Evolutionary conservation across 495 filamentous ascomycete genomes (phyloP), one percentile per base, ranked within the genome.

Genomic region (Hypoxylon intermedium): DNA sequence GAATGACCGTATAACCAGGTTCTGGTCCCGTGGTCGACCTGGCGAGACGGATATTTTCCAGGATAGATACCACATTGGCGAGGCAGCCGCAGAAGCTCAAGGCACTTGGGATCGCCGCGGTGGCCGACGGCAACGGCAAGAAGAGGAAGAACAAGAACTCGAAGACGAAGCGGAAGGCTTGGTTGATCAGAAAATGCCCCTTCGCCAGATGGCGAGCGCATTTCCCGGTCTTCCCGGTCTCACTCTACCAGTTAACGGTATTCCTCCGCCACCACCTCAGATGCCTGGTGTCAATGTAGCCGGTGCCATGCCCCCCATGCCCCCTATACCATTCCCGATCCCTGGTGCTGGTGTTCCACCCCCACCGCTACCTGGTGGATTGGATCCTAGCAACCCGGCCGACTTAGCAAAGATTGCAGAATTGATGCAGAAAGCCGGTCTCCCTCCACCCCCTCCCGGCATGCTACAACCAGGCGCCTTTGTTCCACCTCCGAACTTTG

Each of bases 1-100:
- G 2, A 98, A 98, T 72, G 94, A 98, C 73, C 88, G 93, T 41
- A 91, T 95, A 40, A 97, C 94, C 6, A 85, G 93, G 28, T 98
- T 98, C 77, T 98, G 94, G 94, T 89, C 91, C 11, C 85, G 94
- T 15, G 79, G 90, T 5, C 79, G 94, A 41, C 94, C 94, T 2
- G 94, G 94, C 24, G 94, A 97, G 63, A 84, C 81, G 46, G 86
- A 87, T 51, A 87, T 86, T 67, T 85, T 90, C 78, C 91, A 89
- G 67, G 94, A 98, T 71, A 84, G 91, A 37, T 96, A 93, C 70
- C 94, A 98, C 67, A 92, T 97, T 53, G 94, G 94, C 33, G 92
- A 97, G 73, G 86, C 89, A 26, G 93, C 91, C 0, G 93, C 94
- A 13, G 91, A 96, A 72, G 91, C 90, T 0, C 90, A 93, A 71